Evolutionary conservation across 2,329 filamentous ascomycete genomes (phyloP).

Genomic region (Colletotrichum tamarilloi): DNA sequence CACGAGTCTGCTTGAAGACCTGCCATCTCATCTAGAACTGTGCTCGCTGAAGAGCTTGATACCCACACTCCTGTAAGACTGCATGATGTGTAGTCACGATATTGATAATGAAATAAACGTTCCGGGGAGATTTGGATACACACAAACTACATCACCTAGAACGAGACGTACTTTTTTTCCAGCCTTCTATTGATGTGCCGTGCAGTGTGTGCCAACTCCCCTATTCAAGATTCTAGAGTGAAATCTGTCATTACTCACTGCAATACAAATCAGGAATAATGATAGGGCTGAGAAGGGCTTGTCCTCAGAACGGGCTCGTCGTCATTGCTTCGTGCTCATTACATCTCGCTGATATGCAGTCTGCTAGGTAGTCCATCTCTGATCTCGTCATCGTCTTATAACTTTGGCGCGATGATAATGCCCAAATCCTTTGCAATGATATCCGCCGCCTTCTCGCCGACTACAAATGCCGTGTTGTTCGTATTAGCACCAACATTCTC

Average conservation of each 20-base stretch:
- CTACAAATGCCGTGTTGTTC: slow-evolving; percentile 57
- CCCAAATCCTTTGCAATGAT: slow-evolving; percentile 53
- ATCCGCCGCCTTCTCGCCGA: slow-evolving; percentile 60
- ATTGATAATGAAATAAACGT: not conserved
- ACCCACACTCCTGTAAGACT: not conserved
- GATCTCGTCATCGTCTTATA: not conserved
- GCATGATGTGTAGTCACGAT: not conserved
- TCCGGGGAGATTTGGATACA: not conserved
- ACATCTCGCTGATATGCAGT: not conserved
- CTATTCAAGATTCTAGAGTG: not conserved
- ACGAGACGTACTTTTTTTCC: not conserved
- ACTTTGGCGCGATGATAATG: not conserved
- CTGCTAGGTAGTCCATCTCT: not conserved
- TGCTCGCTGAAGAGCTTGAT: not conserved
- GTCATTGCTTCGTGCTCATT: not conserved
- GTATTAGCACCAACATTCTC: slow-evolving; percentile 60
- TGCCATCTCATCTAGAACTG: not conserved
- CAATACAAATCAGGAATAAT: not conserved
- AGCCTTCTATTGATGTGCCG: not conserved
- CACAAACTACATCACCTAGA: not conserved
- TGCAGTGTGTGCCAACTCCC: not conserved
- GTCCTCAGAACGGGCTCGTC: not conserved
- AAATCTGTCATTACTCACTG: not conserved
- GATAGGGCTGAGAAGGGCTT: no score
- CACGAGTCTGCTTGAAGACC: slow-evolving; percentile 7